Base-by-base conservation (phyloP, 352 stramenopile genomes). In the Discostella stelligera region DNA sequence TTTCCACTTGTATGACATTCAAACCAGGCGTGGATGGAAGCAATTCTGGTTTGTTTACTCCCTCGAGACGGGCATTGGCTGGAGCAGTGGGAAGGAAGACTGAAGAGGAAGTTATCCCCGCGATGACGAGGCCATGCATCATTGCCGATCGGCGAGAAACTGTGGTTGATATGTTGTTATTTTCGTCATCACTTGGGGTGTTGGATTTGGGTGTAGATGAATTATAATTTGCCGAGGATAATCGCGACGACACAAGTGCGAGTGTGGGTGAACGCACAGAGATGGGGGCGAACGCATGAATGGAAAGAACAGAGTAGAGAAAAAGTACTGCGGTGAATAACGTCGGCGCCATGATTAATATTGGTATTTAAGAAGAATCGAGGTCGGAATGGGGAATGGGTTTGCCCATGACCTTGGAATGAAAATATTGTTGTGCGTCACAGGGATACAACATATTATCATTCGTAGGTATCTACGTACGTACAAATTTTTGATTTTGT, bases 1-100 rank as follows among this genome's bases (percentile, higher is more conserved):
- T 91, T 74, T 90, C 80, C 11, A 79, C 84, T 67, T 93, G 87
- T 79, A 93, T 93, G 0, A 93, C 85, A 81, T 90, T 89, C 21
- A 87, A n/a, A 30, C 74, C 76, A 18, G 46, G n/a, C 62, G 88
- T 79, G 1, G 54, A 68, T 3, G 89, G 89, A 2, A 94, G 73
- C 3, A 94, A 77, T 71, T 94, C 89, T 18, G 89, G 89, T 53
- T 83, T 78, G 75, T 94, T 92, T 10, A 92, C 86, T 25, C 77
- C 66, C 72, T 89, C 82, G 39, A 86, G 75, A 55, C 73, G 73
- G 9, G 78, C 78, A 48, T 21, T 49, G n/a, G 74, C 73, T 5
- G 77, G 71, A 30, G 41, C 63, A 30, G 64, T 39, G 44, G 54
- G 25, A n/a, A 73, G 37, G 55, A 61, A 54, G 14, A 79, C 23